Conservation (phyloP, 2,329 filamentous ascomycete genomes). For the Talaromyces verruculosus region DNA sequence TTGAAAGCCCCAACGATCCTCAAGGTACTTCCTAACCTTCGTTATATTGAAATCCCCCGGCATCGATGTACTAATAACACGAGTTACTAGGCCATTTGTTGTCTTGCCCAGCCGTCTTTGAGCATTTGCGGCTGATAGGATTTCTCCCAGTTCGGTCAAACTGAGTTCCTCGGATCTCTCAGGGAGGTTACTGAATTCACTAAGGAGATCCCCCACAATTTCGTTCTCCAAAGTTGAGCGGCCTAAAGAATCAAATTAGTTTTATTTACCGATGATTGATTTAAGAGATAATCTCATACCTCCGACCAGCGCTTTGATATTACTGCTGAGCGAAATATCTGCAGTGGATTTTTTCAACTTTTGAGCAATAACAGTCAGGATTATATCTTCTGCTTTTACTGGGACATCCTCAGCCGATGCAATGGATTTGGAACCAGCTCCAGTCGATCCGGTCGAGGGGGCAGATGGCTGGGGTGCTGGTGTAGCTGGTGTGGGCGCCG, state of each 20-base stretch:
- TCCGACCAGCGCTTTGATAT: constrained; percentile 79
- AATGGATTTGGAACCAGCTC: constrained; percentile 53
- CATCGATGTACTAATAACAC: constrained; percentile 98
- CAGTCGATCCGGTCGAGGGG: neutral
- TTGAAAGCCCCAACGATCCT: constrained; percentile 86
- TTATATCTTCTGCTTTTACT: constrained; percentile 82
- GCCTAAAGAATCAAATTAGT: constrained; percentile 52
- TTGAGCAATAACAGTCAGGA: constrained; percentile 85
- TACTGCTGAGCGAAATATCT: constrained; percentile 89
- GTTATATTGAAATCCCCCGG: constrained; percentile 99
- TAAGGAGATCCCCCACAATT: constrained; percentile 93
- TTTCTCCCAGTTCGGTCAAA: constrained; percentile 71
- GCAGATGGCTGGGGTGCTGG: constrained; percentile 52
- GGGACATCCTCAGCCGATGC: constrained; percentile 63
- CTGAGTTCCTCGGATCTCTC: constrained; percentile 98
- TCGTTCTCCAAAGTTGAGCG: constrained; percentile 99
- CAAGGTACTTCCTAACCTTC: constrained; percentile 87
- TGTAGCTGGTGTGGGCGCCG: constrained; percentile 63
- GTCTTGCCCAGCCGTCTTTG: constrained; percentile 97
- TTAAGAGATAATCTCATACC: neutral
- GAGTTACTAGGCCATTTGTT: constrained; percentile 84
- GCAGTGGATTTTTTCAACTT: constrained; percentile 91
- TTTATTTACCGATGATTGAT: neutral
- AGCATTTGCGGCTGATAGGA: constrained; percentile 73
- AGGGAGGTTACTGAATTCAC: constrained; percentile 96